Percentiles rank a stretch among this genome's conserved stretches.
phyloP scores from a whole-genome alignment of 306 rosid genomes.

The Pterocarpus macrocarpus region DNA sequence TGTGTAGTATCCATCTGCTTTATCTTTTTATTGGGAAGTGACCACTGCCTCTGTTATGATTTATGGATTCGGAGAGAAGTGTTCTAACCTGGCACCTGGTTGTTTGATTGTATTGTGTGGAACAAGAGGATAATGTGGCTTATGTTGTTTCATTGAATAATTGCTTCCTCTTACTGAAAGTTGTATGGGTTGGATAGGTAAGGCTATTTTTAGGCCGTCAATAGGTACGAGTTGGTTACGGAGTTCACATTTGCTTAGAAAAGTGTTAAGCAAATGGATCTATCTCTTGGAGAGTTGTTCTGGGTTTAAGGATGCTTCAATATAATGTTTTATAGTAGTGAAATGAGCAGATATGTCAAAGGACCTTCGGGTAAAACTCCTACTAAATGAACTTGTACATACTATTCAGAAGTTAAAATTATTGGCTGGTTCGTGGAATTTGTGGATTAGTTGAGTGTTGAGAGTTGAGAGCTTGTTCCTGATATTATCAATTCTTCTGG shows the following conservation, averaged over 20 bases:
- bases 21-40: not conserved
- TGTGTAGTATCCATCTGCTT: not conserved
- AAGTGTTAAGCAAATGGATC: not conserved
- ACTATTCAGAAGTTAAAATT: not conserved
- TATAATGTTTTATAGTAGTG: not conserved
- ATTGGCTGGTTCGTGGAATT: not conserved
- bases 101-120: slow-evolving; percentile 23
- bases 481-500: not conserved
- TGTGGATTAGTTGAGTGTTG: not conserved
- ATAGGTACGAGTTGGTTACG: not conserved
- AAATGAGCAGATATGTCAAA: not conserved
- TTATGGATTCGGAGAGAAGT: not conserved
- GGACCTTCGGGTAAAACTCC: not conserved
- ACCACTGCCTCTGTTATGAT: not conserved
- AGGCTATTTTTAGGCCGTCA: not conserved
- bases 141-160: slow-evolving; percentile 19
- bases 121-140: not conserved
- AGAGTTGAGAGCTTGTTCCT: not conserved
- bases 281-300: slow-evolving; percentile 7
- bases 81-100: slow-evolving; percentile 2
- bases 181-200: not conserved
- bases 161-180: not conserved
- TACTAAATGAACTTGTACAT: not conserved
- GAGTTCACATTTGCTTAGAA: not conserved
- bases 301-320: not conserved